Base-by-base conservation (phyloP, 352 stramenopile genomes). In the Globisporangium apiculatum region DNA sequence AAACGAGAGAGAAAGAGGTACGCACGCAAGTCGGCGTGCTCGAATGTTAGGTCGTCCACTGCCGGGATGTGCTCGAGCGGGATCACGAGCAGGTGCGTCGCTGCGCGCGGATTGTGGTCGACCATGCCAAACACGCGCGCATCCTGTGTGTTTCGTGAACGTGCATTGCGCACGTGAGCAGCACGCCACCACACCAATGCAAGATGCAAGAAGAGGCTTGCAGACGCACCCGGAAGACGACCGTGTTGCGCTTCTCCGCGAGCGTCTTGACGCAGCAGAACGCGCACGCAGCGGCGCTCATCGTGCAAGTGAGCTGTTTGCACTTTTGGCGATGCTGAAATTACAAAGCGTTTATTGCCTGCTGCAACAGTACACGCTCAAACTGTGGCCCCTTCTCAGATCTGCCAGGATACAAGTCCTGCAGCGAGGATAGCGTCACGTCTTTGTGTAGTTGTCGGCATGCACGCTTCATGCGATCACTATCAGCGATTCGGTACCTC, bases 231-330 rank as follows among this genome's bases (percentile, higher is more conserved):
- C 82, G 76, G 49, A 79, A 89, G 5, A 91, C 50, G 40, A 91
- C 68, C 4, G 60, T 60, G 58, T 89, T 87, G 12, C 55, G 68
- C 51, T 60, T 55, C 17, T 62, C 57, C n/a, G 64, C 61, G 46
- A 89, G 66, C 60, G 71, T 58, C 57, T 85, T 62, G 37, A 64
- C 65, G 55, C 69, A 79, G 63, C 81, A 91, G 58, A 91, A 91
- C 9, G 54, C 64, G 48, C 81, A 91, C 36, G 59, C 55, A 15
- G 52, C 46, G 4, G 45, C n/a, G n/a, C 24, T 31, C 24, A 43
- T n/a, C 56, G 54, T 55, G 38, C 43, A 12, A 35, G 18, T 50
- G 46, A 31, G 24, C 24, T 31, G 1, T 31, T 31, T 31, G 24
- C 24, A 31, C 24, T 31, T 31, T 3, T 24, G 0, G 24, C 24